Percentiles rank a stretch among this genome's conserved stretches.
phyloP scores from a whole-genome alignment of 1,284 basidiomycete species.

The Amylostereum chailletii region DNA sequence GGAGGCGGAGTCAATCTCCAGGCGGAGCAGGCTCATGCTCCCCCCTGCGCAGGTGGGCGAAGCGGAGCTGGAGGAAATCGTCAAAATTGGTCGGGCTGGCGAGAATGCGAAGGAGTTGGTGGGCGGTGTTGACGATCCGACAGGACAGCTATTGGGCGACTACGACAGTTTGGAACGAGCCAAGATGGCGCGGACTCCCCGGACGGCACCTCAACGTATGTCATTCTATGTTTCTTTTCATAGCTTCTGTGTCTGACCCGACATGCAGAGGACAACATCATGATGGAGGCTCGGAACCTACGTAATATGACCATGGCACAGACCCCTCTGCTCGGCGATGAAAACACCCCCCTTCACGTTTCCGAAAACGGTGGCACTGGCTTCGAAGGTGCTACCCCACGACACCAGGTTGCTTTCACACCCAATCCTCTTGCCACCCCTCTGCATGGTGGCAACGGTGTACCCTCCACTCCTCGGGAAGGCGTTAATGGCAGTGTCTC shows the following conservation, averaged over 20 bases:
- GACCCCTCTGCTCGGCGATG: conserved; percentile 93
- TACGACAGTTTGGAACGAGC: conserved; percentile 88
- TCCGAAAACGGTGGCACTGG: conserved; percentile 71
- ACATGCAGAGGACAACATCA: conserved; percentile 76
- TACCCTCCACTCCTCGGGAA: conserved; percentile 57
- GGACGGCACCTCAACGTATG: conserved; percentile 87
- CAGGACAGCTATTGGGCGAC: conserved; percentile 80
- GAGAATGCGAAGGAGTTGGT: conserved; percentile 86
- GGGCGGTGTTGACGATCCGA: conserved; percentile 74
- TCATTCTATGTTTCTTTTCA: conserved; percentile 13
- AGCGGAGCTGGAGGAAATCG: conserved; percentile 92
- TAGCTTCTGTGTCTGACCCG: conserved; percentile 4
- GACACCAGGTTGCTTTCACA: conserved; percentile 82
- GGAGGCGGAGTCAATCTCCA: conserved; percentile 92
- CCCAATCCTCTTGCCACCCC: conserved; percentile 95
- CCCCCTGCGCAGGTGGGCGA: conserved; percentile 96
- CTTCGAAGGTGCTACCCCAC: conserved; percentile 86
- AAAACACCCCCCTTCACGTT: conserved; percentile 88
- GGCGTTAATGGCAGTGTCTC: conserved; percentile 34
- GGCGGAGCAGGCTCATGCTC: conserved; percentile 78
- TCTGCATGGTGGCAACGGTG: conserved; percentile 40
- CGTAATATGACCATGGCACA: conserved; percentile 88
- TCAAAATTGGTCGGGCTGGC: conserved; percentile 93
- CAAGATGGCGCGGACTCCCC: conserved; percentile 85
- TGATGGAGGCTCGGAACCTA: conserved; percentile 92